phyloP scores from a whole-genome alignment of 2,329 filamentous ascomycete species.

The Verticillium longisporum region DNA sequence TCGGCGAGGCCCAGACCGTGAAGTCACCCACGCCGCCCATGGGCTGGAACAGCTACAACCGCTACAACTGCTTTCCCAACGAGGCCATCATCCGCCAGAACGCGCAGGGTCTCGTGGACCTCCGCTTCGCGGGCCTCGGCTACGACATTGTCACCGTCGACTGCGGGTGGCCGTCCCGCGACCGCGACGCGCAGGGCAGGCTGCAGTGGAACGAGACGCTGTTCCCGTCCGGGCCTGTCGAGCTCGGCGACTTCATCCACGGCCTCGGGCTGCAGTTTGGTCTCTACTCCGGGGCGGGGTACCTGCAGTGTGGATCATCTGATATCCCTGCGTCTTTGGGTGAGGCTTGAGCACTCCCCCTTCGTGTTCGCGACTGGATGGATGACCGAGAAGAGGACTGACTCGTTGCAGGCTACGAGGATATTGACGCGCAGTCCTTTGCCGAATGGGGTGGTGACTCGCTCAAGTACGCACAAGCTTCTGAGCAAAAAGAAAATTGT shows the following conservation, averaged over 20 bases:
- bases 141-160: slow-evolving; percentile 52
- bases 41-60: slow-evolving; percentile 56
- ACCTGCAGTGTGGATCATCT: slow-evolving; percentile 34
- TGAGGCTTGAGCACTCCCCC: slow-evolving; percentile 11
- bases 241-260: slow-evolving; percentile 42
- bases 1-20: slow-evolving; percentile 5
- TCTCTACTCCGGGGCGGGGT: slow-evolving; percentile 44
- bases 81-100: slow-evolving; percentile 43
- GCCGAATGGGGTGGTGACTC: slow-evolving; percentile 38
- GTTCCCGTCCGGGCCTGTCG: slow-evolving; percentile 45
- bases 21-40: slow-evolving; percentile 30
- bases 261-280: slow-evolving; percentile 41
- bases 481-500: too few relatives aligned
- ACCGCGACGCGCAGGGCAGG: slow-evolving; percentile 32
- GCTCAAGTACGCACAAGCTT: slow-evolving; percentile 35
- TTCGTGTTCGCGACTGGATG: not conserved
- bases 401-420: slow-evolving; percentile 26
- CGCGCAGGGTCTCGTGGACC: slow-evolving; percentile 43
- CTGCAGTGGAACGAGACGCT: slow-evolving; percentile 41
- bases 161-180: slow-evolving; percentile 46
- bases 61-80: slow-evolving; percentile 41
- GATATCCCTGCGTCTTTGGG: slow-evolving; percentile 36
- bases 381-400: not conserved
- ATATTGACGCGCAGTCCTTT: slow-evolving; percentile 32
- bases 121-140: slow-evolving; percentile 43